phyloP scores from a whole-genome alignment of 2,329 filamentous ascomycete species.

The Fusarium succisae region DNA sequence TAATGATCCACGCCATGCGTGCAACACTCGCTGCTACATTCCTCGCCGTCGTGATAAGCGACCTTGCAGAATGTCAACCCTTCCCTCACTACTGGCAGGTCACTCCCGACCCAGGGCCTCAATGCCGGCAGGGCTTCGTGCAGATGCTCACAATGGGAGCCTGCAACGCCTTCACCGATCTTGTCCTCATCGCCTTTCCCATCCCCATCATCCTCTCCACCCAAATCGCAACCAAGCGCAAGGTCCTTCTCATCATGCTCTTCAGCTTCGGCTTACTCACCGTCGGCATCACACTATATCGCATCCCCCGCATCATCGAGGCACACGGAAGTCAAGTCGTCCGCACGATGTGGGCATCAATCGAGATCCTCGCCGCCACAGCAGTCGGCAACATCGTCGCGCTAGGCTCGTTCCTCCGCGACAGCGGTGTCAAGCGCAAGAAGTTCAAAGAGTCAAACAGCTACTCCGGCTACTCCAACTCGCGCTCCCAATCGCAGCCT shows the following conservation, averaged over 20 bases:
- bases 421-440: constrained; percentile 84
- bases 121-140: constrained; percentile 83
- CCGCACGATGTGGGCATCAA: constrained; percentile 84
- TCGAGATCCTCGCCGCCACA: constrained; percentile 87
- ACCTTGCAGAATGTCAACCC: constrained; percentile 81
- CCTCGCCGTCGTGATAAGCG: constrained; percentile 78
- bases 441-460: constrained; percentile 73
- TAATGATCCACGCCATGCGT: constrained; percentile 74
- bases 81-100: constrained; percentile 79
- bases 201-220: constrained; percentile 87
- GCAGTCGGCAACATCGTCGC: constrained; percentile 86
- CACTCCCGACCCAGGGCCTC: constrained; percentile 79
- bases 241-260: constrained; percentile 77
- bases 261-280: constrained; percentile 82
- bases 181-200: constrained; percentile 84
- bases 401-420: constrained; percentile 87
- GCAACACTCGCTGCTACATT: constrained; percentile 79
- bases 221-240: constrained; percentile 77
- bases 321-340: constrained; percentile 78
- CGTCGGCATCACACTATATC: constrained; percentile 79
- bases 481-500: constrained; percentile 35
- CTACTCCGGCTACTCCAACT: constrained; percentile 41
- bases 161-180: constrained; percentile 84
- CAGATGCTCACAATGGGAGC: constrained; percentile 86
- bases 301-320: constrained; percentile 77